Base-by-base conservation (phyloP, 23 red algal species). In the Gracilaria domingensis region DNA sequence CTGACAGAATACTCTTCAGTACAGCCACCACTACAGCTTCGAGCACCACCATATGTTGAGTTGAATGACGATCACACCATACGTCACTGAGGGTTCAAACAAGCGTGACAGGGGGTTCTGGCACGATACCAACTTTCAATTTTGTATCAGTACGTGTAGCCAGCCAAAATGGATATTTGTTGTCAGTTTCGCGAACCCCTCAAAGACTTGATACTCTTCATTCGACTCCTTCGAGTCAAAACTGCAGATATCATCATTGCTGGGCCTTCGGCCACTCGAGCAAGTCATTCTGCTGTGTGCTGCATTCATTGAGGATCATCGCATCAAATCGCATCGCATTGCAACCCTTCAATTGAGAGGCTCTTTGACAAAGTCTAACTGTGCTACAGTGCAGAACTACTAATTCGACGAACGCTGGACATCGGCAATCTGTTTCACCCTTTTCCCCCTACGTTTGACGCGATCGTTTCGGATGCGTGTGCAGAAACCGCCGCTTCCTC, bases 111-210 rank as follows among this genome's bases (percentile, higher is more conserved):
- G 4, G 25, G 20, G 28, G n/a, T n/a, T n/a, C n/a, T n/a, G n/a
- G n/a, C n/a, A 66, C 32, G 8, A 37, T 32, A 37, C 7, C 64
- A 14, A 37, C 64, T 69, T 69, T 3, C 26, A 69, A 69, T 37
- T 69, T 64, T 64, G 59, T 69, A 32, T 69, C 64, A 34, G 64
- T 69, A n/a, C n/a, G n/a, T n/a, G n/a, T n/a, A n/a, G n/a, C n/a
- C n/a, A 37, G 16, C 64, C 4, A 69, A 69, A 69, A 69, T 36
- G 64, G 28, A 69, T 69, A 17, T 69, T 69, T 69, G 23, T 36
- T 34, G 33, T 69, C 30, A 69, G 64, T 69, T 36, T 69, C 29
- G 64, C 30, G 32, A 36, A 55, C 51, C 18, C 13, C 14, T 8
- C 17, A 18, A 18, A 55, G 51, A 7, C 51, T 1, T 17, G 51